A percentile compares a stretch with the other conserved stretches of the same genome.
These are phyloP conservation scores for Cryomyces minteri DNA, from an alignment of 495 filamentous ascomycete genomes.

Conservation along the genomic window DNA sequence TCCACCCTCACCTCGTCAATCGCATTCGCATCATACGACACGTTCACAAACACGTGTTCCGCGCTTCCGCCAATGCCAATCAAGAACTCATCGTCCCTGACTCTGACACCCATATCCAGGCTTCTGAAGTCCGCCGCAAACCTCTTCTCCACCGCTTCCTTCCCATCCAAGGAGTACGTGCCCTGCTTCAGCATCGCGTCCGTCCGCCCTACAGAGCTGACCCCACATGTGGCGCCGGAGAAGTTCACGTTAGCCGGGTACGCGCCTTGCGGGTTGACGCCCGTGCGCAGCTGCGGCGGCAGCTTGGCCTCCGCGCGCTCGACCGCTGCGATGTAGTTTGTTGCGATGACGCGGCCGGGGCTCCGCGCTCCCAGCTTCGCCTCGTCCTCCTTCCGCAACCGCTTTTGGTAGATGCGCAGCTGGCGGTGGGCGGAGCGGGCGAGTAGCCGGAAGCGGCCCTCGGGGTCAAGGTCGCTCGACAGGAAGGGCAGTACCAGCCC, in stretches of 20 bases:
- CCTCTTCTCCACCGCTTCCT: constrained; percentile 1
- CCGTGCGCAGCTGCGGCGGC: constrained; percentile 6
- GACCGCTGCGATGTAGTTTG: constrained; percentile 14
- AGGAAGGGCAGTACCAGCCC: constrained; percentile 19
- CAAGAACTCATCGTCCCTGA: constrained; percentile 19
- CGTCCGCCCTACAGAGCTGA: constrained; percentile 16
- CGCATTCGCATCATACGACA: constrained; percentile 14
- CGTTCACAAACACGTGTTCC: constrained; percentile 11
- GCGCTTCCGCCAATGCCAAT: constrained; percentile 12
- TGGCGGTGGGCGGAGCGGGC: constrained; percentile 16
- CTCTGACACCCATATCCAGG: constrained; percentile 8
- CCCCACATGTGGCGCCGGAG: constrained; percentile 16
- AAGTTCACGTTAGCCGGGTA: constrained; percentile 11
- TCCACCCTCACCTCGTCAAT: constrained; percentile 10
- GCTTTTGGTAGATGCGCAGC: constrained; percentile 18
- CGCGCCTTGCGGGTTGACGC: constrained; percentile 17
- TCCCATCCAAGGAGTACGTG: not conserved
- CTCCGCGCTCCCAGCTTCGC: constrained; percentile 7
- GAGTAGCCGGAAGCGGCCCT: constrained; percentile 13
- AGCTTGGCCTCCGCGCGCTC: constrained; percentile 13
- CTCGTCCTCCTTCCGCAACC: constrained; percentile 3
- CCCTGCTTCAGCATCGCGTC: constrained; percentile 9
- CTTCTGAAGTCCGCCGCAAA: constrained; percentile 8
- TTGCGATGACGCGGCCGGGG: constrained; percentile 13
- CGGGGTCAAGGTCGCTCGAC: constrained; percentile 8